Conservation (phyloP, 176 grass and related monocot species). For the Leersia perrieri region DNA sequence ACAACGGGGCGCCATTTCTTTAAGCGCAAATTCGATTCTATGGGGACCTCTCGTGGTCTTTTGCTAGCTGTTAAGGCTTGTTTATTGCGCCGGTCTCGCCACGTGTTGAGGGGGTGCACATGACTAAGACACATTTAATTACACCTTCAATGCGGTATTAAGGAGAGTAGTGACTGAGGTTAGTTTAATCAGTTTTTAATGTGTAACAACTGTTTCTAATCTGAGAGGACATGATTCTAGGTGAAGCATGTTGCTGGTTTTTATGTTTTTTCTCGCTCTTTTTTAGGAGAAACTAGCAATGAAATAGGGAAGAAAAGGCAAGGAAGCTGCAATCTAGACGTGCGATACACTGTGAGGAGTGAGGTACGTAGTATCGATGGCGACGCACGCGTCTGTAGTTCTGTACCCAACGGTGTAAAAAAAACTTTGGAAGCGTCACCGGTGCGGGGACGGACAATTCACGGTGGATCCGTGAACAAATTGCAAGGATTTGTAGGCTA, state of each 20-base stretch:
- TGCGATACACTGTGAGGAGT: no score
- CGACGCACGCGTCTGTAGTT: constrained; percentile 6
- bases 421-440: not conserved
- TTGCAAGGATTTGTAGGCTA: not conserved
- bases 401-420: not conserved
- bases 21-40: not conserved
- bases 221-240: not conserved
- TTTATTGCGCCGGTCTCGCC: constrained; percentile 28
- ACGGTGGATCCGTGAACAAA: not conserved
- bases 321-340: no score
- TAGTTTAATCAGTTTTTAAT: not conserved
- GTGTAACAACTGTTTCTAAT: not conserved
- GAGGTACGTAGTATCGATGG: not conserved
- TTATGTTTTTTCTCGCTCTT: not conserved
- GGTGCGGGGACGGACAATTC: not conserved
- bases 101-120: not conserved
- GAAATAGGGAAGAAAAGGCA: not conserved
- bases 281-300: not conserved
- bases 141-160: not conserved
- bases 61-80: not conserved
- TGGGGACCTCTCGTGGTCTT: not conserved
- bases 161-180: not conserved
- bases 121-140: not conserved
- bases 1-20: not conserved
- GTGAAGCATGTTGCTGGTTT: not conserved